These are phyloP conservation scores for Coniella lustricola DNA, from an alignment of 2,329 filamentous ascomycete species.

Conservation along the genomic window DNA sequence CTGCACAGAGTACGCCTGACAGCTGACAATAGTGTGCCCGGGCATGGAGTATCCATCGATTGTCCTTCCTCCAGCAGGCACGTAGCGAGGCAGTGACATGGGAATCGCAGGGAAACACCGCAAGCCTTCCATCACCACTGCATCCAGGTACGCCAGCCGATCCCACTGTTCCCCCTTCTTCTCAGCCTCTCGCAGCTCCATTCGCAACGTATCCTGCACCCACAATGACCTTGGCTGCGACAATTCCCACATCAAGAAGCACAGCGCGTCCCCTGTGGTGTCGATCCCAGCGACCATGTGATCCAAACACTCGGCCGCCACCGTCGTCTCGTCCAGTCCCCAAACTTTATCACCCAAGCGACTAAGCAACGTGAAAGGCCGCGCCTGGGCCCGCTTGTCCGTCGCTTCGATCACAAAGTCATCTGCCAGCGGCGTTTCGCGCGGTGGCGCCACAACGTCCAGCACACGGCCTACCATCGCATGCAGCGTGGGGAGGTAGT, in stretches of 20 bases:
- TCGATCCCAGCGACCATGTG: conserved; percentile 68
- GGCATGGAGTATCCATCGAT: conserved; percentile 52
- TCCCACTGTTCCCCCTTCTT: conserved; percentile 30
- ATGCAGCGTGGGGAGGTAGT: conserved; percentile 49
- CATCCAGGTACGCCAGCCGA: conserved; percentile 52
- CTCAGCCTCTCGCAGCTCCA: conserved; percentile 37
- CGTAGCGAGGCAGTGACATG: conserved; percentile 58
- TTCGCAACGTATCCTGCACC: conserved; percentile 45
- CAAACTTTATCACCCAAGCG: conserved; percentile 47
- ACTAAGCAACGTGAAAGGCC: conserved; percentile 50
- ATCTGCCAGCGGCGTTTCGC: conserved; percentile 52
- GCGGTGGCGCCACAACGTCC: conserved; percentile 43
- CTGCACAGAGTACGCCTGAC: conserved; percentile 55
- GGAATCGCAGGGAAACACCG: conserved; percentile 59
- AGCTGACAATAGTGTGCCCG: conserved; percentile 48
- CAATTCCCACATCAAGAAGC: conserved; percentile 65
- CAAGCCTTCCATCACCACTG: conserved; percentile 55
- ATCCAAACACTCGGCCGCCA: conserved; percentile 62
- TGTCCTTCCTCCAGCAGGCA: conserved; percentile 44
- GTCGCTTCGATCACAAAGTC: conserved; percentile 49
- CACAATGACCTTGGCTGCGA: conserved; percentile 49
- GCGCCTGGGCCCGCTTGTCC: conserved; percentile 34
- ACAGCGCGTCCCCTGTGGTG: conserved; percentile 62
- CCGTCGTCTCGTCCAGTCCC: conserved; percentile 44
- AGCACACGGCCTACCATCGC: conserved; percentile 39